Evolutionary conservation across 352 stramenopile species (phyloP), one percentile per base, ranked within the genome.

Genomic region (Pythium brachiatum): DNA sequence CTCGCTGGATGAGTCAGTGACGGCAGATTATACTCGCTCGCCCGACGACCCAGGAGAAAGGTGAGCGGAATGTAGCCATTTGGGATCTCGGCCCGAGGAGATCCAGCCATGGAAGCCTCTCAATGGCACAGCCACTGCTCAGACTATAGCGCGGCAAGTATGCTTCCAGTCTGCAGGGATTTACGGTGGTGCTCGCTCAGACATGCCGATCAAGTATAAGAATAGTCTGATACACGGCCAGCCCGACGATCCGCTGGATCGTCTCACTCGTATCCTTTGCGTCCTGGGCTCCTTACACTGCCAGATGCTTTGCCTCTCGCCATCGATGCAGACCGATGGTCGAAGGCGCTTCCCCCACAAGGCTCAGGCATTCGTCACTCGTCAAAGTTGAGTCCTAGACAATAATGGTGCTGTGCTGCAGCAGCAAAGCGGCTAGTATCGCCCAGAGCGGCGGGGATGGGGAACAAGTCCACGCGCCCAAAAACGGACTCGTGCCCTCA

Each of bases 51-150:
- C 4, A 90, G 81, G 16, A 92, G 70, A 60, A 92, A 92, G 34
- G 77, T 67, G 16, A 92, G 70, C 32, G 83, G 83, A 6, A 92
- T 75, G 64, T 92, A 64, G 36, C 86, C 77, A 29, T 81, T 74
- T 53, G 48, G 53, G 36, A 72, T 78, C 68, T 68, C 61, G 1
- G 20, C 20, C 12, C 60, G 39, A 38, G 36, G 39, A 3, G 26
- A 51, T 1, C 15, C 9, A 4, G 31, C 44, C 56, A 62, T 62
- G 12, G 21, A 31, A 0, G n/a, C n/a, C n/a, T n/a, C n/a, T n/a
- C n/a, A n/a, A n/a, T n/a, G n/a, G n/a, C n/a, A n/a, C n/a, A n/a
- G n/a, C n/a, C n/a, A n/a, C n/a, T n/a, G n/a, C n/a, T n/a, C n/a
- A n/a, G n/a, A n/a, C n/a, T n/a, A n/a, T n/a, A n/a, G 38, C 16